These are phyloP conservation scores for Cystobasidiaceae sp. DNA, from an alignment of 1,284 basidiomycete genomes.

Conservation along the genomic window DNA sequence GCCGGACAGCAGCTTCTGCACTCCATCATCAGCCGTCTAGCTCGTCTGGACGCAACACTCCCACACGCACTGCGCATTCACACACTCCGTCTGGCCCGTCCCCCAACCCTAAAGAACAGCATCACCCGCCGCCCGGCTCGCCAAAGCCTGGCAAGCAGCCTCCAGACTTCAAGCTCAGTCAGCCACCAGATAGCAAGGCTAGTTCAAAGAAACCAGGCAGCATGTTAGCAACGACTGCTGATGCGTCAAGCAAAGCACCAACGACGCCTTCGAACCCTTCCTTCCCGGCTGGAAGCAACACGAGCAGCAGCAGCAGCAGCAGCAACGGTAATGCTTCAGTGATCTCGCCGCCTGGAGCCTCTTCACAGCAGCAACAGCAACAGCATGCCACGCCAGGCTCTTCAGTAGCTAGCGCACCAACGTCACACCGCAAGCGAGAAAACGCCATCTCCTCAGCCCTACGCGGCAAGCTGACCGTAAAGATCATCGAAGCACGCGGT, in stretches of 20 bases:
- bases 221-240: no score
- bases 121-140: neutral
- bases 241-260: neutral
- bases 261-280: neutral
- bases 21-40: slow-evolving; percentile 23
- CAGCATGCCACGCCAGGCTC: neutral
- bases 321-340: no score
- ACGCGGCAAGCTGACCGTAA: slow-evolving; percentile 80
- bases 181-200: slow-evolving; percentile 20
- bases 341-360: no score
- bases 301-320: neutral
- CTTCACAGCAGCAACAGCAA: neutral
- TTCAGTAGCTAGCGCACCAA: neutral
- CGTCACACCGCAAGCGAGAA: slow-evolving; percentile 17
- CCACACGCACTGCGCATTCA: slow-evolving; percentile 17
- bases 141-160: slow-evolving; percentile 1
- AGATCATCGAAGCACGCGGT: slow-evolving; percentile 86
- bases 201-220: neutral
- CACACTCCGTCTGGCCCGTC: slow-evolving; percentile 7
- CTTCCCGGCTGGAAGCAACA: neutral
- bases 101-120: slow-evolving; percentile 17
- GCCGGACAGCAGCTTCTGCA: slow-evolving; percentile 4
- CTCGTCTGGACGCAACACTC: slow-evolving; percentile 21
- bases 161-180: slow-evolving; percentile 29
- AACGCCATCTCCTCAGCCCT: neutral